Conservation (phyloP, 768 basidiomycete genomes). For the Rhodotorula toruloides region DNA sequence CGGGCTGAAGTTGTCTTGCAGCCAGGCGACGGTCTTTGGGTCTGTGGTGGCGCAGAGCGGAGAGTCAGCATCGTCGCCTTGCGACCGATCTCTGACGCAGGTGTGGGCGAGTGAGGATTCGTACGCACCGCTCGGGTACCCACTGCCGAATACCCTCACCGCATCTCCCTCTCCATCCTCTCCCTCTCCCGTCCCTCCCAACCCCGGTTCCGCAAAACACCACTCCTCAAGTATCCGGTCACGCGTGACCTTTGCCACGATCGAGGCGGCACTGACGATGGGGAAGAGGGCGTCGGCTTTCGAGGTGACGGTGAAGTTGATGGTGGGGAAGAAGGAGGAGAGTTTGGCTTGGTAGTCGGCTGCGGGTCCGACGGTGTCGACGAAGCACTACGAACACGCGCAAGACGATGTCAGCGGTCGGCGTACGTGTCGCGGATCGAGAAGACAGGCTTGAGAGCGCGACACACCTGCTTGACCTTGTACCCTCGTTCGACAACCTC, state of each 20-base stretch:
- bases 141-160: slow-evolving; percentile 59
- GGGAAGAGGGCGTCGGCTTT: slow-evolving; percentile 97
- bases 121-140: slow-evolving; percentile 76
- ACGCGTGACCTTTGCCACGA: slow-evolving; percentile 95
- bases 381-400: slow-evolving; percentile 61
- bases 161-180: slow-evolving; percentile 37
- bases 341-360: slow-evolving; percentile 79
- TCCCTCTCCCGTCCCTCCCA: slow-evolving; percentile 48
- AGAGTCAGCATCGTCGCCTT: background rate
- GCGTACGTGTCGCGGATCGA: background rate
- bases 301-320: slow-evolving; percentile 77
- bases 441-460: no score
- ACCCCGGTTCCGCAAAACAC: slow-evolving; percentile 54
- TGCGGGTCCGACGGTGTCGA: slow-evolving; percentile 88
- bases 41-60: slow-evolving; percentile 52
- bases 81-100: background rate
- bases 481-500: slow-evolving; percentile 77
- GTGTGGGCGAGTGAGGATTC: background rate
- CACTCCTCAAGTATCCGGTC: slow-evolving; percentile 84
- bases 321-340: slow-evolving; percentile 67
- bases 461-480: slow-evolving; percentile 64
- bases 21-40: slow-evolving; percentile 85
- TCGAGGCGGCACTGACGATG: slow-evolving; percentile 92
- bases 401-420: background rate
- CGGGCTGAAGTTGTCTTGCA: slow-evolving; percentile 67